Evolutionary conservation across 305 asterid species (phyloP).

Genomic region (Petunia hybrid): DNA sequence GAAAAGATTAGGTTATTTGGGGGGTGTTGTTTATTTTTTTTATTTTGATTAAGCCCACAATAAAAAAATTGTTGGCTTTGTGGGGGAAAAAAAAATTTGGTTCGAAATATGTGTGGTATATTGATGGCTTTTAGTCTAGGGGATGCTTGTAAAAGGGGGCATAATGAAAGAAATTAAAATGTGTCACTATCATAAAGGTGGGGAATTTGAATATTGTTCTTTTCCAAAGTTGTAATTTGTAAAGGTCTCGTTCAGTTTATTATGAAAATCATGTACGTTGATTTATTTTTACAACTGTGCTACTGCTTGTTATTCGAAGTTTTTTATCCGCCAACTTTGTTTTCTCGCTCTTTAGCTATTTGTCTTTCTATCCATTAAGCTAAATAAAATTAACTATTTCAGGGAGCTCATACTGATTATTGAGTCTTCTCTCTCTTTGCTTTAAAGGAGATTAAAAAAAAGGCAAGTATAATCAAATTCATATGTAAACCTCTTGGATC

Average conservation of each 20-base stretch:
- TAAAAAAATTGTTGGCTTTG: constrained; percentile 31
- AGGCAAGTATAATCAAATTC: no score
- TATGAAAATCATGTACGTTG: not conserved
- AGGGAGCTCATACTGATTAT: no score
- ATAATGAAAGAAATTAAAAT: not conserved
- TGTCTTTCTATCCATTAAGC: no score
- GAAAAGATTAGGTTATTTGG: not conserved
- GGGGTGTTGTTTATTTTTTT: constrained; percentile 25
- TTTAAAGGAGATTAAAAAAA: no score
- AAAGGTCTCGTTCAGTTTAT: constrained; percentile 5
- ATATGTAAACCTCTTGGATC: no score
- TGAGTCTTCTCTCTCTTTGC: no score
- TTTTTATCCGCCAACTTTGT: no score
- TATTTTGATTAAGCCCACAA: constrained; percentile 28
- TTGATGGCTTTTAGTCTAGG: constrained; percentile 29
- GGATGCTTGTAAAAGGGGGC: constrained; percentile 18
- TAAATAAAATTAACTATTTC: no score
- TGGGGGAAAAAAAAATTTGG: not conserved
- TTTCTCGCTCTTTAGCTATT: no score
- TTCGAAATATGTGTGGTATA: constrained; percentile 33
- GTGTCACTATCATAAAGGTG: not conserved
- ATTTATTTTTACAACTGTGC: not conserved
- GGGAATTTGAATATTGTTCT: not conserved
- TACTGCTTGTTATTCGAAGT: not conserved
- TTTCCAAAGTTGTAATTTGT: constrained; percentile 22